Percentiles rank a stretch among this genome's conserved stretches.
Conservation (phyloP, 176 grass and related monocot genomes). For the Musa itinerans region DNA sequence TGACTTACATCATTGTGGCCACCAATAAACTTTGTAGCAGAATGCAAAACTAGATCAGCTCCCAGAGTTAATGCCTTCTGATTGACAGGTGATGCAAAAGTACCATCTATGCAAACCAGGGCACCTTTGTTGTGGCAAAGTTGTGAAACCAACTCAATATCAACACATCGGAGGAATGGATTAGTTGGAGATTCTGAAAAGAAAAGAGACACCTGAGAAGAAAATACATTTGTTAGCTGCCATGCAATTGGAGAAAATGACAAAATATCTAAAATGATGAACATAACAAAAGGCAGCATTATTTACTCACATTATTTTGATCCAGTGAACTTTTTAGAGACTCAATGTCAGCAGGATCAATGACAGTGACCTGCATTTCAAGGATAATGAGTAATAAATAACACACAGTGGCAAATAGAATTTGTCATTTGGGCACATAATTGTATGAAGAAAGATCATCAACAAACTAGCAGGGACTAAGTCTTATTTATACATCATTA, state of each 20-base stretch:
- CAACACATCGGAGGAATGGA: slow-evolving; percentile 96
- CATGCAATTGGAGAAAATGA: not conserved
- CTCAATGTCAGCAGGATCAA: slow-evolving; percentile 85
- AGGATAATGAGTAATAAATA: slow-evolving; percentile 16
- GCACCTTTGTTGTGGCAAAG: slow-evolving; percentile 95
- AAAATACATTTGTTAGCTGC: not conserved
- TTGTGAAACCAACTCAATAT: slow-evolving; percentile 76
- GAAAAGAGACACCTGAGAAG: slow-evolving; percentile 70
- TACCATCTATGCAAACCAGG: slow-evolving; percentile 92
- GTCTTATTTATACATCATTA: not conserved
- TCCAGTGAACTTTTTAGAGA: slow-evolving; percentile 68
- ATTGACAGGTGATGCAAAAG: slow-evolving; percentile 94
- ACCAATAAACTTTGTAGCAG: slow-evolving; percentile 94
- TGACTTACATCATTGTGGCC: slow-evolving; percentile 93
- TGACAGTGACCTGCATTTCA: slow-evolving; percentile 67
- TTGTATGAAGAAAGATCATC: too few species aligned
- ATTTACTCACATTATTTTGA: slow-evolving; percentile 63
- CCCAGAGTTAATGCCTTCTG: slow-evolving; percentile 94
- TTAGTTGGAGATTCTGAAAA: slow-evolving; percentile 99
- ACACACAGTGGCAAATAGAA: not conserved
- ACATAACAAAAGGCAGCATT: not conserved
- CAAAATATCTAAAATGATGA: not conserved
- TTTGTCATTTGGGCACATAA: not conserved
- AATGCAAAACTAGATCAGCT: slow-evolving; percentile 95
- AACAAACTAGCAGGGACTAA: not conserved